phyloP scores from a whole-genome alignment of 805 yeast species.

The Wickerhamomyces ciferrii region DNA sequence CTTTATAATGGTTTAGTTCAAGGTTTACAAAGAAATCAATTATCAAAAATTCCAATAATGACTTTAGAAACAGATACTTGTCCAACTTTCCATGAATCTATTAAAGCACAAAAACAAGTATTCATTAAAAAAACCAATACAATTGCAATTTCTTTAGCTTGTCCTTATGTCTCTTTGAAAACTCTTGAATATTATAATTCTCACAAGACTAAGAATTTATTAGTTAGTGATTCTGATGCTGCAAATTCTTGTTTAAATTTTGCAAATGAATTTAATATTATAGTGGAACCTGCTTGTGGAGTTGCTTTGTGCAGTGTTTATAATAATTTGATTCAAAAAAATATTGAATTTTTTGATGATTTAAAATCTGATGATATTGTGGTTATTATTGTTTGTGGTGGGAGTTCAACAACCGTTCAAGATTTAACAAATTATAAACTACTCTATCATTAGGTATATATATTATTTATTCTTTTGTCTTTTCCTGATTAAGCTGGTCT shows the following conservation, averaged over 20 bases:
- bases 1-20: conserved; percentile 45
- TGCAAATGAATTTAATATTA: conserved; percentile 42
- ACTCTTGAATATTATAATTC: conserved; percentile 40
- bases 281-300: conserved; percentile 73
- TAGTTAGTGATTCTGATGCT: conserved; percentile 51
- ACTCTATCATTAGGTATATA: conserved; percentile 7
- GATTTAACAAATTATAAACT: conserved; percentile 18
- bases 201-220: conserved; percentile 35
- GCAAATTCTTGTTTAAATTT: conserved; percentile 45
- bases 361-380: conserved; percentile 37
- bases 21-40: conserved; percentile 33
- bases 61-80: conserved; percentile 62
- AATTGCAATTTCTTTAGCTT: conserved; percentile 61
- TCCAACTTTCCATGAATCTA: conserved; percentile 49
- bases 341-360: conserved; percentile 24
- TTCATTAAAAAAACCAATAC: conserved; percentile 40
- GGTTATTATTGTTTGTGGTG: conserved; percentile 58
- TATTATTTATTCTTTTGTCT: background rate
- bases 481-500: background rate
- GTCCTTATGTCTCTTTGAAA: conserved; percentile 47
- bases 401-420: conserved; percentile 30
- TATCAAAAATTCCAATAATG: conserved; percentile 34
- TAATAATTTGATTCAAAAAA: conserved; percentile 24
- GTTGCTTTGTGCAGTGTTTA: conserved; percentile 57
- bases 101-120: conserved; percentile 40